Evolutionary conservation across 2,329 filamentous ascomycete genomes (phyloP).

Genomic region (Bipolaris oryzae): DNA sequence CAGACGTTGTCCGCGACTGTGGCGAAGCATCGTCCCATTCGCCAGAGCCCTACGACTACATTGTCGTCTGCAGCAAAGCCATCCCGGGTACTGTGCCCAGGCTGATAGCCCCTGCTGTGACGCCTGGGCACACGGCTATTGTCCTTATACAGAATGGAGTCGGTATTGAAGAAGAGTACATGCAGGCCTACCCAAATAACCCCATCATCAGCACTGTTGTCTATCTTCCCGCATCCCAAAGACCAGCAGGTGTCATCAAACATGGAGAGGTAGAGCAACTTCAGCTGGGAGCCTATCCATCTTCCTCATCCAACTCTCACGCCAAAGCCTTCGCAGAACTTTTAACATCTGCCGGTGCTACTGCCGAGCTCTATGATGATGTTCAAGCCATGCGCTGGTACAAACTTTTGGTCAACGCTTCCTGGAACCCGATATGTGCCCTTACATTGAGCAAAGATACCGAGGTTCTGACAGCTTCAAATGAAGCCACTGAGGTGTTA

Average conservation of each 20-base stretch:
- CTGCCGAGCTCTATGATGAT: slow-evolving; percentile 58
- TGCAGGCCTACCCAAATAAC: slow-evolving; percentile 55
- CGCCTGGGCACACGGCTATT: slow-evolving; percentile 55
- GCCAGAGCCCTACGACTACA: slow-evolving; percentile 51
- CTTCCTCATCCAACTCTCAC: slow-evolving; percentile 20
- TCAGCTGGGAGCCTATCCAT: slow-evolving; percentile 59
- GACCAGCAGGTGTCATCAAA: slow-evolving; percentile 54
- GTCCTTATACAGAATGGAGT: slow-evolving; percentile 68
- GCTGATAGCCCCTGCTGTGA: slow-evolving; percentile 50
- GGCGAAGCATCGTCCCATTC: slow-evolving; percentile 41
- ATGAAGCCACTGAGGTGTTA: slow-evolving; percentile 46
- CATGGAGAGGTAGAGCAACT: slow-evolving; percentile 57
- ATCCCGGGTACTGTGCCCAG: slow-evolving; percentile 49
- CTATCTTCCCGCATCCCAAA: slow-evolving; percentile 61
- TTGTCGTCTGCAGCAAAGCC: slow-evolving; percentile 57
- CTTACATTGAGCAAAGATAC: slow-evolving; percentile 61
- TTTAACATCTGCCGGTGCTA: slow-evolving; percentile 52
- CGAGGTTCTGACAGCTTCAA: slow-evolving; percentile 54
- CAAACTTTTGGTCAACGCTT: slow-evolving; percentile 66
- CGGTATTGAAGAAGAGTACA: slow-evolving; percentile 63
- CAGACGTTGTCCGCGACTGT: slow-evolving; percentile 44
- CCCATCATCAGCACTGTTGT: slow-evolving; percentile 63
- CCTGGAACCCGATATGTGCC: slow-evolving; percentile 67
- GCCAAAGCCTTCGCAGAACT: slow-evolving; percentile 50
- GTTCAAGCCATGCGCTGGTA: slow-evolving; percentile 65